Conservation (phyloP, 2,329 filamentous ascomycete genomes). For the Periconia digitata region DNA sequence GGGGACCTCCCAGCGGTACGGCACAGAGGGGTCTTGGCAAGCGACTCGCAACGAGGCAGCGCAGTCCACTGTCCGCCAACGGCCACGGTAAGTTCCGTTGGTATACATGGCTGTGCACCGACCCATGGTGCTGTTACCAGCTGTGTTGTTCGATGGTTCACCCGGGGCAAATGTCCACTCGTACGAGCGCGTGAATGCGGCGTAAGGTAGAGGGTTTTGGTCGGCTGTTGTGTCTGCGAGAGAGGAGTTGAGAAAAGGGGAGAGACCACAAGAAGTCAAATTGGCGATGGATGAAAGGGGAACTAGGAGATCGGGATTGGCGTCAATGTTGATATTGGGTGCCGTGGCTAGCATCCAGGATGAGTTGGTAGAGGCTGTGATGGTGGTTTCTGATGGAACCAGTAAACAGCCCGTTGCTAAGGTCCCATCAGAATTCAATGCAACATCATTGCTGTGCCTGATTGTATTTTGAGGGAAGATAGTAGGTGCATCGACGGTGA, state of each 20-base stretch:
- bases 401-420: slow-evolving; percentile 59
- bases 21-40: slow-evolving; percentile 57
- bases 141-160: slow-evolving; percentile 55
- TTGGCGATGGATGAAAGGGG: slow-evolving; percentile 37
- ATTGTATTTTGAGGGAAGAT: slow-evolving; percentile 57
- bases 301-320: slow-evolving; percentile 24
- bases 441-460: slow-evolving; percentile 29
- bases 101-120: slow-evolving; percentile 60
- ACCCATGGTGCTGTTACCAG: slow-evolving; percentile 24
- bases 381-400: slow-evolving; percentile 39
- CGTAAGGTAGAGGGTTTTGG: slow-evolving; percentile 51
- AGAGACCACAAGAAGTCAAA: slow-evolving; percentile 61
- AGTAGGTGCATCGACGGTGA: slow-evolving; percentile 50
- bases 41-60: slow-evolving; percentile 53
- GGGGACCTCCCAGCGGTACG: slow-evolving; percentile 61
- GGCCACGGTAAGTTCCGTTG: slow-evolving; percentile 48
- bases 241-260: slow-evolving; percentile 60
- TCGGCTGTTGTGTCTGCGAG: slow-evolving; percentile 56
- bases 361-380: slow-evolving; percentile 55
- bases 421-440: slow-evolving; percentile 41
- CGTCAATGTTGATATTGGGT: slow-evolving; percentile 17
- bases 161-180: slow-evolving; percentile 63
- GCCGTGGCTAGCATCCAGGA: slow-evolving; percentile 36
- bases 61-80: slow-evolving; percentile 63
- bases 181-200: slow-evolving; percentile 52